Evolutionary conservation across 2,329 filamentous ascomycete genomes (phyloP), one percentile per base, ranked within the genome.

Genomic region (Trichoderma sp.): DNA sequence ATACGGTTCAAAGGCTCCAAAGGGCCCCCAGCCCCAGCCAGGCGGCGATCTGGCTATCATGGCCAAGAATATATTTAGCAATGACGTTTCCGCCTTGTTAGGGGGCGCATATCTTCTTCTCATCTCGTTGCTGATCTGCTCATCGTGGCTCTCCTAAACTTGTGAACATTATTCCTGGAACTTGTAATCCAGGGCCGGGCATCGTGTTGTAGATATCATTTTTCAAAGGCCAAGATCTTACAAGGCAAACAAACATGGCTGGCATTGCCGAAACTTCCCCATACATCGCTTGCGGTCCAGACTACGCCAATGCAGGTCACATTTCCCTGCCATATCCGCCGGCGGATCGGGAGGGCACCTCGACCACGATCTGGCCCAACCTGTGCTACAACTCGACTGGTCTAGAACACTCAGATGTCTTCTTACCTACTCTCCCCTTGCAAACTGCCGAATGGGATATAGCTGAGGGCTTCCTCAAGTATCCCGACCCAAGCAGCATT

Each of bases 1-100:
- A n/a, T 64, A 50, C 60, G 12, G 56, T 14, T 29, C 69, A 65
- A 21, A 45, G 38, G 16, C 38, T 14, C 41, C 41, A 60, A 65
- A 21, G 7, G 3, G 1, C 41, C 41, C 38, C 41, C 41, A 45
- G 4, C 60, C 60, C 60, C 59, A 41, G 21, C n/a, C 24, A 35
- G 21, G 14, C 62, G 71, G 71, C 45, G 31, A 67, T 74, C 53
- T 41, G 14, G 35, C 50, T 14, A 56, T 53, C 29, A 63, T 62
- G 53, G 41, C 60, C 60, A 14, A 59, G 56, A 18, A 53, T 66
- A 67, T 67, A 66, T 74, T 74, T 67, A 74, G 41, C 18, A 74
- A 74, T 67, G 71, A 74, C 63, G 71, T 74, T 66, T 67, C 71
- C 71, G 56, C 71, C 69, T 73, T 21, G 35, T 73, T 27, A 14